These are phyloP conservation scores for Fusarium armeniacum DNA, from an alignment of 2,329 filamentous ascomycete genomes.

Conservation along the genomic window DNA sequence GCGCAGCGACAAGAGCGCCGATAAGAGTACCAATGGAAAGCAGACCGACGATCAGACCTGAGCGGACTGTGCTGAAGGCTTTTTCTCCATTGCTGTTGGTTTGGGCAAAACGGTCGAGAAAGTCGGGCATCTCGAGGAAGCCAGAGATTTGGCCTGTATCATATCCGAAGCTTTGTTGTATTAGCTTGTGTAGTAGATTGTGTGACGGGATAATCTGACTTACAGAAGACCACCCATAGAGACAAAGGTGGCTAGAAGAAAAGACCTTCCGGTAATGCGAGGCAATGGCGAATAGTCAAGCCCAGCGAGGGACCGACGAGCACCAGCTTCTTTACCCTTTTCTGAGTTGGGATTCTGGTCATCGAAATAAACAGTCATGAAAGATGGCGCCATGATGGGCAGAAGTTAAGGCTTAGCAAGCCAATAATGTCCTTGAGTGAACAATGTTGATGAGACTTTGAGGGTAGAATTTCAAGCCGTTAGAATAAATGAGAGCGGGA, in stretches of 20 bases:
- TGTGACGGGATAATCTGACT: constrained; percentile 9
- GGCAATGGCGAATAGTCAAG: constrained; percentile 63
- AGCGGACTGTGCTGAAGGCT: constrained; percentile 66
- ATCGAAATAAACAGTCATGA: constrained; percentile 57
- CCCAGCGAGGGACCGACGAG: constrained; percentile 54
- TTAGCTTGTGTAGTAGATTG: not conserved
- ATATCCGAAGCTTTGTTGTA: constrained; percentile 56
- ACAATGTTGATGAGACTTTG: not conserved
- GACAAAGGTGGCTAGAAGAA: constrained; percentile 58
- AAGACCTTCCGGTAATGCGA: constrained; percentile 56
- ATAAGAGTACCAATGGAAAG: constrained; percentile 72
- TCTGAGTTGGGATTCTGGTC: constrained; percentile 59
- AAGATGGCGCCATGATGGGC: constrained; percentile 43
- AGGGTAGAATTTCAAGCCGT: not conserved
- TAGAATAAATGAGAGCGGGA: not conserved
- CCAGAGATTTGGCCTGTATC: constrained; percentile 69
- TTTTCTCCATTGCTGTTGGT: constrained; percentile 55
- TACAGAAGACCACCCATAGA: constrained; percentile 63
- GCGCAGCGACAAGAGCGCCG: constrained; percentile 71
- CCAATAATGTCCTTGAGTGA: not conserved
- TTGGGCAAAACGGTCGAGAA: constrained; percentile 65
- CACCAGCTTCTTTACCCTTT: constrained; percentile 49
- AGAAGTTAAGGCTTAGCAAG: constrained; percentile 10
- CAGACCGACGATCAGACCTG: constrained; percentile 71
- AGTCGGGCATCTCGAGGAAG: constrained; percentile 71